Evolutionary conservation across 2,329 filamentous ascomycete genomes (phyloP).

Genomic region (Fusarium robinianum): DNA sequence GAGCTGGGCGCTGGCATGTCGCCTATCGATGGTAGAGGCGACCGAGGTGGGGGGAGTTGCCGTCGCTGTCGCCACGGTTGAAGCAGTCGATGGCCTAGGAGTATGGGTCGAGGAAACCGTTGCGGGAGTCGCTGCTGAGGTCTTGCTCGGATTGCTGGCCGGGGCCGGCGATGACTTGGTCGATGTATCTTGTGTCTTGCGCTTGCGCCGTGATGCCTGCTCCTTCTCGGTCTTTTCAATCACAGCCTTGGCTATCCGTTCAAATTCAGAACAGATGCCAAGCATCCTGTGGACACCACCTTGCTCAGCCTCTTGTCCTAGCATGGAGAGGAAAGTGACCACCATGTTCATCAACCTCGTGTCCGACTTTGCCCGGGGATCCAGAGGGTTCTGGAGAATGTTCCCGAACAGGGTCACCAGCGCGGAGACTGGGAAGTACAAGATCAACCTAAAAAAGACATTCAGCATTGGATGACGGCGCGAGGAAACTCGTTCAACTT

Average conservation of each 20-base stretch:
- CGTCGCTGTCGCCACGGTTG: conserved; percentile 8
- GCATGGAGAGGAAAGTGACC: conserved; percentile 85
- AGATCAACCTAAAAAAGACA: conserved; percentile 66
- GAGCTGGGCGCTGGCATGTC: conserved; percentile 31
- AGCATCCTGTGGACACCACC: conserved; percentile 94
- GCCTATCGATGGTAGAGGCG: conserved; percentile 12
- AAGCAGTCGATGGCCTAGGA: conserved; percentile 18
- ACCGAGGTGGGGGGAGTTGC: conserved; percentile 7
- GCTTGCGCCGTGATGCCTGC: conserved; percentile 76
- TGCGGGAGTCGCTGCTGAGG: conserved; percentile 6
- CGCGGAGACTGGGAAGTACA: conserved; percentile 96
- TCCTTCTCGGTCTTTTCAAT: conserved; percentile 92
- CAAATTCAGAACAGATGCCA: conserved; percentile 92
- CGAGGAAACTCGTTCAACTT: conserved; percentile 44
- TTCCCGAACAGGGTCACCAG: conserved; percentile 96
- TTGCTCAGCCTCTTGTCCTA: conserved; percentile 87
- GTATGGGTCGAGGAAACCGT: conserved; percentile 10
- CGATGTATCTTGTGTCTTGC: conserved; percentile 68
- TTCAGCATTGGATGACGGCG: conserved; percentile 36
- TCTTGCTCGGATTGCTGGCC: conserved; percentile 5
- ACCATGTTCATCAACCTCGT: conserved; percentile 90
- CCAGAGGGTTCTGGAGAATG: conserved; percentile 91
- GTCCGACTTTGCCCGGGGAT: conserved; percentile 85
- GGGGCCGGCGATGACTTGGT: conserved; percentile 21
- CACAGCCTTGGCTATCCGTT: conserved; percentile 87